Conservation (phyloP, 495 filamentous ascomycete genomes). For the Annulohypoxylon moriforme region DNA sequence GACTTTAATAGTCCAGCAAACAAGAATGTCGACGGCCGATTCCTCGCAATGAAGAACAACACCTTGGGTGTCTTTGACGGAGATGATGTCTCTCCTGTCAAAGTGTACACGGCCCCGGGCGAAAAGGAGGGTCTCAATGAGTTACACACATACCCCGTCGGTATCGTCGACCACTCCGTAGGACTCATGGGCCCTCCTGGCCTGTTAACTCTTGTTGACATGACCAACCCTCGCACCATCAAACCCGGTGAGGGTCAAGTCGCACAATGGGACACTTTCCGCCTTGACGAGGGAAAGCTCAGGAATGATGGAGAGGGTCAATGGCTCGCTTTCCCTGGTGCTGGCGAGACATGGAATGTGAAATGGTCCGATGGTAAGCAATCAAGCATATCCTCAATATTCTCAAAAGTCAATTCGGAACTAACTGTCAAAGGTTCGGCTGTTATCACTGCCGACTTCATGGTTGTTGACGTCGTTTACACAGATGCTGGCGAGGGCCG, state of each 20-base stretch:
- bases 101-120: conserved; percentile 40
- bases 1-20: conserved; percentile 30
- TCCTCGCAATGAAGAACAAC: conserved; percentile 39
- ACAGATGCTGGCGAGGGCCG: conserved; percentile 46
- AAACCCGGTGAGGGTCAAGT: conserved; percentile 46
- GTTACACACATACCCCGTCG: conserved; percentile 52
- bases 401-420: not conserved
- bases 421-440: conserved; percentile 43
- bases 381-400: not conserved
- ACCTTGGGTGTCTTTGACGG: conserved; percentile 39
- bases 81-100: conserved; percentile 28
- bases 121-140: conserved; percentile 42
- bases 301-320: conserved; percentile 45
- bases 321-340: conserved; percentile 53
- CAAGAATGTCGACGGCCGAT: conserved; percentile 42
- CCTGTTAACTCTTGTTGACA: conserved; percentile 50
- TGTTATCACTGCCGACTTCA: conserved; percentile 50
- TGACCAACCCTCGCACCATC: conserved; percentile 49
- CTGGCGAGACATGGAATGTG: conserved; percentile 46
- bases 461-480: conserved; percentile 51
- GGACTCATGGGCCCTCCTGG: conserved; percentile 51
- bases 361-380: conserved; percentile 55
- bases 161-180: conserved; percentile 49
- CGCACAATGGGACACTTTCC: conserved; percentile 51
- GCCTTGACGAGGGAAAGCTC: conserved; percentile 41